Conservation (phyloP, 2,329 filamentous ascomycete species). For the Talaromyces sp. region DNA sequence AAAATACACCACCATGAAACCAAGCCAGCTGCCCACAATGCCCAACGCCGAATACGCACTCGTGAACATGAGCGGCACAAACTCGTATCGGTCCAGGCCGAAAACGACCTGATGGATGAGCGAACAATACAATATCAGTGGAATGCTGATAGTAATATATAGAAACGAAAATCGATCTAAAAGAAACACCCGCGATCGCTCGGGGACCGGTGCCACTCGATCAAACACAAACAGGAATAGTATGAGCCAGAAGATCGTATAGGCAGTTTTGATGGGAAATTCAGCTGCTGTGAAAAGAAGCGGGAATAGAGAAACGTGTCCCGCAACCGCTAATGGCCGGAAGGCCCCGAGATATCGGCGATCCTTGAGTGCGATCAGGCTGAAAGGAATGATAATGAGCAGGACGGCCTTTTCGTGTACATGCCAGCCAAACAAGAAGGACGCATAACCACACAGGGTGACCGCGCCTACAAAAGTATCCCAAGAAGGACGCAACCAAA, state of each 20-base stretch:
- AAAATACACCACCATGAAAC: slow-evolving; percentile 91
- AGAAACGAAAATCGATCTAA: slow-evolving; percentile 85
- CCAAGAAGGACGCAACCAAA: slow-evolving; percentile 77
- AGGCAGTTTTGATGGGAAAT: slow-evolving; percentile 88
- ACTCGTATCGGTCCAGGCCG: slow-evolving; percentile 68
- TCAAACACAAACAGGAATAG: slow-evolving; percentile 83
- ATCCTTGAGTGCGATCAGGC: slow-evolving; percentile 82
- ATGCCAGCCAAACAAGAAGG: slow-evolving; percentile 97
- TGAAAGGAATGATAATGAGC: slow-evolving; percentile 91
- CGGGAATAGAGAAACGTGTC: slow-evolving; percentile 92
- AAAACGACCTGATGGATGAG: slow-evolving; percentile 78
- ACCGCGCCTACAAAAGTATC: slow-evolving; percentile 83
- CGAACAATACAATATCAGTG: slow-evolving; percentile 82
- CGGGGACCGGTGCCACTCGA: slow-evolving; percentile 75
- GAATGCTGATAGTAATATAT: slow-evolving; percentile 86
- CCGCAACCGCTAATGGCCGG: slow-evolving; percentile 82
- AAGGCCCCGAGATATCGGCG: slow-evolving; percentile 88
- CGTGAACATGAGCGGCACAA: slow-evolving; percentile 93
- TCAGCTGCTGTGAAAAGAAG: slow-evolving; percentile 87
- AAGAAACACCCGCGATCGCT: slow-evolving; percentile 74
- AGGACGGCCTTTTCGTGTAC: slow-evolving; percentile 97
- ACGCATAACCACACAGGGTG: slow-evolving; percentile 90
- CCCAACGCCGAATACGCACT: slow-evolving; percentile 91
- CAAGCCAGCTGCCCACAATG: slow-evolving; percentile 93
- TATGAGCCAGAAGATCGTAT: slow-evolving; percentile 88